These are phyloP conservation scores for Vigna radiata DNA, from an alignment of 306 rosid species.

Conservation along the genomic window DNA sequence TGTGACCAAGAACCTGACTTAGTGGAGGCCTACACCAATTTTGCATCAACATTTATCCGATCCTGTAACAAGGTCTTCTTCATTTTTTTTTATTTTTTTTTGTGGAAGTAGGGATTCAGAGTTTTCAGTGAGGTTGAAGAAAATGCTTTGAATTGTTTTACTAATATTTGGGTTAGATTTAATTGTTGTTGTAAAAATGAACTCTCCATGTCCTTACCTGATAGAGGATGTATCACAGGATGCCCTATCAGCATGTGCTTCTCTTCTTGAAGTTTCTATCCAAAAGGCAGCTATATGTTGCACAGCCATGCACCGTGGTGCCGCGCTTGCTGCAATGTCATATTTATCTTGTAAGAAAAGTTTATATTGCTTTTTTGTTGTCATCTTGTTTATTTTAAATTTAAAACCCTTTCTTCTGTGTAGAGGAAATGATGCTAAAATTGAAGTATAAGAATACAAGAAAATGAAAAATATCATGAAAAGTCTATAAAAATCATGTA, in stretches of 20 bases:
- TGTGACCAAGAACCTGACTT: constrained; percentile 99
- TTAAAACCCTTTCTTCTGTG: neutral
- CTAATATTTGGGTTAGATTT: constrained; percentile 34
- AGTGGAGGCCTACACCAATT: constrained; percentile 94
- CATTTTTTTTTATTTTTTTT: neutral
- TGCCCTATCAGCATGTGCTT: constrained; percentile 72
- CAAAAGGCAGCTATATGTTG: constrained; percentile 96
- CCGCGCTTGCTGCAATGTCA: constrained; percentile 97
- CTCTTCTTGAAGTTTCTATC: constrained; percentile 86
- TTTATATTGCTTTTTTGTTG: constrained; percentile 10
- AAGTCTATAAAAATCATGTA: neutral
- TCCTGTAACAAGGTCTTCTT: constrained; percentile 75
- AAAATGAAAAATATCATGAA: constrained; percentile 26
- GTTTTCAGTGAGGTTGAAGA: constrained; percentile 34
- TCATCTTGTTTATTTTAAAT: constrained; percentile 4
- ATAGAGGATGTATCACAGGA: constrained; percentile 66
- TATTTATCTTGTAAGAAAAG: constrained; percentile 84
- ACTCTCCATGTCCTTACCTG: constrained; percentile 35
- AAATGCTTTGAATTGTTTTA: constrained; percentile 23
- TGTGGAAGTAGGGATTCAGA: neutral
- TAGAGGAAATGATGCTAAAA: constrained; percentile 21
- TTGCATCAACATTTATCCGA: constrained; percentile 81
- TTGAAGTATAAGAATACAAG: constrained; percentile 9
- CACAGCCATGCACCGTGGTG: constrained; percentile 99
- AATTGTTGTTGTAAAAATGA: constrained; percentile 28